phyloP scores from a whole-genome alignment of 805 yeast species.

The Danielozyma ontarioensis region DNA sequence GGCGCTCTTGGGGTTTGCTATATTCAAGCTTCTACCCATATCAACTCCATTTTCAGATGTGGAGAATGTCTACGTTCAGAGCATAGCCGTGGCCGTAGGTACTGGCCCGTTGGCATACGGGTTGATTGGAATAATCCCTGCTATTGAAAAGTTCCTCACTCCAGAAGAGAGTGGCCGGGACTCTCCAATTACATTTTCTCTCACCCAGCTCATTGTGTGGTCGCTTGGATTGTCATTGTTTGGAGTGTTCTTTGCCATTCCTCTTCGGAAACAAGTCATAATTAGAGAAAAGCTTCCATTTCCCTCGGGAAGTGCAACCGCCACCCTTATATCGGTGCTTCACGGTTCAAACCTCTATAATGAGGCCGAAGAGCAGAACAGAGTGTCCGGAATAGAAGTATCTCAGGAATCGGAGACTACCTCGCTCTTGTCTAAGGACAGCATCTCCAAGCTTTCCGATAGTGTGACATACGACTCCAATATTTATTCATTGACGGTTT shows the following conservation, averaged over 20 bases:
- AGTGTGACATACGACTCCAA: slow-evolving; percentile 46
- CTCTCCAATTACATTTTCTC: slow-evolving; percentile 26
- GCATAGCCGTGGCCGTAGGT: slow-evolving; percentile 94
- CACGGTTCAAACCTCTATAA: slow-evolving; percentile 59
- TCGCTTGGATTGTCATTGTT: slow-evolving; percentile 82
- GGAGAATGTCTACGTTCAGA: slow-evolving; percentile 90
- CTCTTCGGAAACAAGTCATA: slow-evolving; percentile 79
- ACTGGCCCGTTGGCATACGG: slow-evolving; percentile 97
- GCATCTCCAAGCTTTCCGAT: slow-evolving; percentile 3
- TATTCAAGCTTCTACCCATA: slow-evolving; percentile 64
- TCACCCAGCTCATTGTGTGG: slow-evolving; percentile 69
- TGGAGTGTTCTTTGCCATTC: slow-evolving; percentile 94
- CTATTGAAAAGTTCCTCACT: slow-evolving; percentile 83
- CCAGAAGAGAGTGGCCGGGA: slow-evolving; percentile 69
- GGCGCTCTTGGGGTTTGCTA: slow-evolving; percentile 80
- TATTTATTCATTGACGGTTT: slow-evolving; percentile 50
- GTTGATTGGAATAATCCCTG: slow-evolving; percentile 92
- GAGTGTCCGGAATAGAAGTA: background rate
- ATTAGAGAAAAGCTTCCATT: slow-evolving; percentile 84
- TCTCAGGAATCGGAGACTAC: background rate
- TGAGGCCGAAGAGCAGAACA: slow-evolving; percentile 16
- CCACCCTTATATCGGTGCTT: slow-evolving; percentile 82
- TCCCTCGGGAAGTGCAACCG: slow-evolving; percentile 96
- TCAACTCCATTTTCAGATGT: slow-evolving; percentile 56
- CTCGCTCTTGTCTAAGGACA: background rate